Evolutionary conservation across 495 filamentous ascomycete genomes (phyloP).

Genomic region (Podospora didyma): DNA sequence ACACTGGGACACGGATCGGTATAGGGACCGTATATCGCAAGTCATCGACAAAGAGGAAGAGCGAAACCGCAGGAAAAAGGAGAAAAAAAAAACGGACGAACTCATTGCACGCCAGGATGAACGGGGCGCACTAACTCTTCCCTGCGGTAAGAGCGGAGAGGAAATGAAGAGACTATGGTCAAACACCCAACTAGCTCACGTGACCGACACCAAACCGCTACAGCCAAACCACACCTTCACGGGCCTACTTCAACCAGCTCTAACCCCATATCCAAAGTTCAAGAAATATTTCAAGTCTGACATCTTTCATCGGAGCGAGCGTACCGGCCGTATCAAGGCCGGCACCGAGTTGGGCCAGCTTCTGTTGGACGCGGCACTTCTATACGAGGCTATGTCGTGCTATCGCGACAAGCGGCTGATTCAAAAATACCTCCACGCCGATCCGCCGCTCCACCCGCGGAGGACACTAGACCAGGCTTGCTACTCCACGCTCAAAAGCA

Average conservation of each 20-base stretch:
- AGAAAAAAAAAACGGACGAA: conserved; percentile 7
- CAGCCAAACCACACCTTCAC: too few relatives aligned
- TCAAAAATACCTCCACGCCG: conserved; percentile 50
- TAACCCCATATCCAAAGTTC: not conserved
- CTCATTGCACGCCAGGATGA: not conserved
- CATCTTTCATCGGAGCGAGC: not conserved
- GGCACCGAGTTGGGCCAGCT: conserved; percentile 32
- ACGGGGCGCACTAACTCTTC: too few relatives aligned
- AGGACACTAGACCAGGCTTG: conserved; percentile 68
- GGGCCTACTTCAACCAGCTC: too few relatives aligned
- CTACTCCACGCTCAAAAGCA: conserved; percentile 59
- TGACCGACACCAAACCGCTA: too few relatives aligned
- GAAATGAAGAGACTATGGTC: too few relatives aligned
- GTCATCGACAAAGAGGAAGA: conserved; percentile 11
- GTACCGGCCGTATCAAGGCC: conserved; percentile 9
- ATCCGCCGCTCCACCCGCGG: conserved; percentile 61
- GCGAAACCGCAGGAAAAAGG: conserved; percentile 2
- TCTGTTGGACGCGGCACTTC: conserved; percentile 33
- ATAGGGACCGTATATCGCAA: conserved; percentile 27
- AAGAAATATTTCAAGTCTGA: not conserved
- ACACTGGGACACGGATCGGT: conserved; percentile 59
- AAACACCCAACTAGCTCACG: too few relatives aligned
- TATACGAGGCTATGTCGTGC: conserved; percentile 38
- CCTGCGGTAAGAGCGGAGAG: not conserved
- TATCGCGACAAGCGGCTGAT: conserved; percentile 56